phyloP scores from a whole-genome alignment of 1,139 yeast species.

The Meyerozyma sp. region DNA sequence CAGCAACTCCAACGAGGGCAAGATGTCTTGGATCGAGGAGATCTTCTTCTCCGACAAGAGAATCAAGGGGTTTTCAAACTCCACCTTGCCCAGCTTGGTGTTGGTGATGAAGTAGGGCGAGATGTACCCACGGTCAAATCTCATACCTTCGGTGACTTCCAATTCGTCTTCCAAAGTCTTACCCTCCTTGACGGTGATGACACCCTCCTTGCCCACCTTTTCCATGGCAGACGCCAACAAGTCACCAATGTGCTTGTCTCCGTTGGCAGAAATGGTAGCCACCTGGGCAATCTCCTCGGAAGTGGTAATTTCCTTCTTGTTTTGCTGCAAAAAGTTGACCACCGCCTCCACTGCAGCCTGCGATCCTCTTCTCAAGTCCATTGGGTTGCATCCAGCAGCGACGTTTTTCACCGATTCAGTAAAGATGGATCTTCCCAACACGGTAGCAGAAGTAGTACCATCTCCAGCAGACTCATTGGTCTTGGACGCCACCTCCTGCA shows the following conservation, averaged over 20 bases:
- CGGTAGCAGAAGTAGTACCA: constrained; percentile 98
- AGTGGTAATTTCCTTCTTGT: constrained; percentile 96
- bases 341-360: constrained; percentile 98
- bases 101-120: constrained; percentile 98
- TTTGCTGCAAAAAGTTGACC: constrained; percentile 78
- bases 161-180: constrained; percentile 95
- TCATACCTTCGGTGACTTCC: constrained; percentile 99
- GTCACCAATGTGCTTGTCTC: constrained; percentile 91
- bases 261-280: constrained; percentile 97
- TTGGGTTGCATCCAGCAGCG: constrained; percentile 99
- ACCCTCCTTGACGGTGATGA: constrained; percentile 94
- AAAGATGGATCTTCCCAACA: constrained; percentile 93
- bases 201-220: constrained; percentile 99
- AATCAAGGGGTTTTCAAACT: constrained; percentile 91
- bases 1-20: constrained; percentile 92
- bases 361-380: constrained; percentile 98
- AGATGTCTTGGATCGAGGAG: constrained; percentile 84
- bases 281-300: constrained; percentile 98
- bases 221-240: constrained; percentile 97
- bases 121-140: constrained; percentile 97
- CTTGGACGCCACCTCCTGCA: constrained; percentile 97
- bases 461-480: constrained; percentile 99
- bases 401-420: constrained; percentile 97
- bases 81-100: constrained; percentile 94
- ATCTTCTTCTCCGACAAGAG: constrained; percentile 92